Conservation (phyloP, 2,329 filamentous ascomycete genomes). For the Colletotrichum melonis region DNA sequence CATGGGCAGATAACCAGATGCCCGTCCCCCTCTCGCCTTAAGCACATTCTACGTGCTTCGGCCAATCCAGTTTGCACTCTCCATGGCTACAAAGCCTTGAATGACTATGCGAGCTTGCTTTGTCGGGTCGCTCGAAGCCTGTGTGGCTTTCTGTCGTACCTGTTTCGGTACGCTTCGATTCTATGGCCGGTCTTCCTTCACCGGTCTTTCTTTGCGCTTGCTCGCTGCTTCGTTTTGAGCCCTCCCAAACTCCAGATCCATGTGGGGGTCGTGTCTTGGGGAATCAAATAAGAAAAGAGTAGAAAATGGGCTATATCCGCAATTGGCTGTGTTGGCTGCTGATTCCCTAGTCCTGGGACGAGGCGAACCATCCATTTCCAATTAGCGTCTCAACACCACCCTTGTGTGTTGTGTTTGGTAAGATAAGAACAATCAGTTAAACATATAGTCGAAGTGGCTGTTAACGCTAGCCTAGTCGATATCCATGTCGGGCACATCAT, state of each 20-base stretch:
- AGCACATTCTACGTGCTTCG: neutral
- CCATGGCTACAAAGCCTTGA: neutral
- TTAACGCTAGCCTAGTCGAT: constrained; percentile 44
- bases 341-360: neutral
- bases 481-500: constrained; percentile 52
- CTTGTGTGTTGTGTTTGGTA: neutral
- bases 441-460: neutral
- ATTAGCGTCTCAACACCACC: neutral
- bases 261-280: neutral
- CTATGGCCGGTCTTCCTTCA: neutral
- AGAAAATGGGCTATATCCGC: neutral
- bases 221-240: neutral
- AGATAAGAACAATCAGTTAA: neutral
- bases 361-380: neutral
- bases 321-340: neutral
- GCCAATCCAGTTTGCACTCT: neutral
- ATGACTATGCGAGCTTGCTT: neutral
- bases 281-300: neutral
- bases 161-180: neutral
- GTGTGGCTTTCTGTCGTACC: neutral
- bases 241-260: constrained; percentile 9
- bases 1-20: constrained; percentile 3
- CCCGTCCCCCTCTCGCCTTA: neutral
- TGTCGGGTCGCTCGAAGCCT: constrained; percentile 1
- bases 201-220: neutral